A percentile compares a stretch with the other conserved stretches of the same genome.
These are phyloP conservation scores for Hypoxylon sp. DNA, from an alignment of 2,329 filamentous ascomycete genomes.

Conservation along the genomic window DNA sequence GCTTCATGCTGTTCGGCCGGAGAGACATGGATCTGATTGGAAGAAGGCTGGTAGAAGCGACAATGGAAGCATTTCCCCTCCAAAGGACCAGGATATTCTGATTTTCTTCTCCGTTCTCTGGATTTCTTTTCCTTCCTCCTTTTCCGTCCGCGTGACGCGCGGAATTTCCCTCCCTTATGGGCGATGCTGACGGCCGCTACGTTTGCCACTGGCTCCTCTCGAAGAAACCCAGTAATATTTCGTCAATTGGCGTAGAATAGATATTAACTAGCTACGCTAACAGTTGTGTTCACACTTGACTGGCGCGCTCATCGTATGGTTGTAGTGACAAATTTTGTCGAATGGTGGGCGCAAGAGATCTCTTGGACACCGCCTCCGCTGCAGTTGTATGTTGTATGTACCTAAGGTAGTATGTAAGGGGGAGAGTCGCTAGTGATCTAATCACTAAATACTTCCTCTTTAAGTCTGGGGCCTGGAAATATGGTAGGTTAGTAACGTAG, in stretches of 20 bases:
- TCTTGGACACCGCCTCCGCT: neutral
- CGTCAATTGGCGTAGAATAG: conserved; percentile 21
- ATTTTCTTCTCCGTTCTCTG: conserved; percentile 18
- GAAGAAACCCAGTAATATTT: conserved; percentile 13
- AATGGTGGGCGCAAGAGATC: conserved; percentile 16
- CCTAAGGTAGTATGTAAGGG: too few species aligned
- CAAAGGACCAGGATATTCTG: conserved; percentile 16
- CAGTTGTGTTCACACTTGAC: conserved; percentile 26
- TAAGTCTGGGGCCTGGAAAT: conserved; percentile 6
- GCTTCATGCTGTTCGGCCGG: conserved; percentile 22
- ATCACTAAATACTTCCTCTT: conserved; percentile 9
- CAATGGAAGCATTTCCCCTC: conserved; percentile 39
- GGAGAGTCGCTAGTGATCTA: conserved; percentile 7
- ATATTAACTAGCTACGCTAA: conserved; percentile 19
- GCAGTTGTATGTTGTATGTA: conserved; percentile 11
- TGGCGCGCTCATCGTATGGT: conserved; percentile 20
- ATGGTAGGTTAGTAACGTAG: neutral
- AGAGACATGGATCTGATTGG: conserved; percentile 32
- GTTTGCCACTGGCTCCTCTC: conserved; percentile 26
- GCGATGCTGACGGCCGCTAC: conserved; percentile 29
- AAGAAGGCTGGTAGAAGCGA: conserved; percentile 38
- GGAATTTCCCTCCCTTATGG: conserved; percentile 22
- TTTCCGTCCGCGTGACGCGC: conserved; percentile 37
- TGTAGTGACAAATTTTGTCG: conserved; percentile 7
- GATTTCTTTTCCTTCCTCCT: conserved; percentile 12